Percentiles rank a stretch among this genome's conserved stretches.
Evolutionary conservation across 345 rosid species (phyloP).

Genomic region (Populus nigra): DNA sequence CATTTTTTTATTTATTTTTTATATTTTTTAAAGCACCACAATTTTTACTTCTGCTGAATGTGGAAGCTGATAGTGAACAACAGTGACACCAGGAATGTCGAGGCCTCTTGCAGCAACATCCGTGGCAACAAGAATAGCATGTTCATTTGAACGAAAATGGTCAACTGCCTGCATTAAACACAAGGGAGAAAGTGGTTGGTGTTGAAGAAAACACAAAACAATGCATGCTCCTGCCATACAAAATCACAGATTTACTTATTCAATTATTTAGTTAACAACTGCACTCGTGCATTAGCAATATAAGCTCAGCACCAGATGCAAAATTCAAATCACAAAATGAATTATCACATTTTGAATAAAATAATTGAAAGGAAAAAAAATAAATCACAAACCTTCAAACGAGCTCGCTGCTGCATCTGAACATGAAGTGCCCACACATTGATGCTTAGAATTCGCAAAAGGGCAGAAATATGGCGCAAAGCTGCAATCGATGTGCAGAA

Average conservation of each 20-base stretch:
- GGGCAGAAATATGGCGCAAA: constrained; percentile 76
- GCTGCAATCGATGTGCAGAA: constrained; percentile 97
- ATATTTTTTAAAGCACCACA: too few species aligned
- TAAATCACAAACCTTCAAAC: constrained; percentile 60
- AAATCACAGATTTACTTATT: background rate
- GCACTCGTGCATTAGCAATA: background rate
- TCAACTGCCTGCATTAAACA: constrained; percentile 65
- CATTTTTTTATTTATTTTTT: background rate
- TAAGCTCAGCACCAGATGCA: background rate
- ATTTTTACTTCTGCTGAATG: constrained; percentile 81
- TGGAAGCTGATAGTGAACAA: constrained; percentile 96
- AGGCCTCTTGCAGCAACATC: constrained; percentile 99
- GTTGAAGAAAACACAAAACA: background rate
- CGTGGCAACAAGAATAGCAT: constrained; percentile 85
- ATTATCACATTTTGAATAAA: background rate
- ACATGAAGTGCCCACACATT: constrained; percentile 70
- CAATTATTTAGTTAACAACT: background rate
- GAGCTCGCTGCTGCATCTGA: constrained; percentile 98
- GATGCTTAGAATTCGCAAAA: constrained; percentile 71
- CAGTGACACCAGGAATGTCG: constrained; percentile 90
- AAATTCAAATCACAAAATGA: background rate
- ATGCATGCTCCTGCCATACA: background rate
- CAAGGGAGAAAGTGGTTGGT: background rate
- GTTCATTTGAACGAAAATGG: constrained; percentile 74
- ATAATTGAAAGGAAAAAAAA: background rate